These are phyloP conservation scores for Pestalotiopsis sp. DNA, from an alignment of 2,329 filamentous ascomycete species.

Conservation along the genomic window DNA sequence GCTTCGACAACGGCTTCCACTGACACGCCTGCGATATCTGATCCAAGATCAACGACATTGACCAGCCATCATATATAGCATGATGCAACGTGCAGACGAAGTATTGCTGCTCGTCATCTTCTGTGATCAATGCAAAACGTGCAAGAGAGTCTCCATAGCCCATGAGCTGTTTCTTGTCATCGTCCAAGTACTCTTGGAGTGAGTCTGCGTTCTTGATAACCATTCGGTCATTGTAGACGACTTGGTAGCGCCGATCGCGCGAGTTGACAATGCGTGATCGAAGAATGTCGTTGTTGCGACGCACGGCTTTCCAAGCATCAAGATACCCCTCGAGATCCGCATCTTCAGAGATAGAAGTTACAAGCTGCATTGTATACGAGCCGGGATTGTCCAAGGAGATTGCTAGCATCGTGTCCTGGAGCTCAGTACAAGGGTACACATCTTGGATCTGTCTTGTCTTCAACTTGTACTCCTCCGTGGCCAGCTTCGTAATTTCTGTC, in stretches of 20 bases:
- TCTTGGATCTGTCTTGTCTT: conserved; percentile 4
- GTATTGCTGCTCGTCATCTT: conserved; percentile 2
- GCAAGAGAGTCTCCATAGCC: conserved; percentile 4
- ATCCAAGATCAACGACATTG: conserved; percentile 4
- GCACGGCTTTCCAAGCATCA: conserved; percentile 10
- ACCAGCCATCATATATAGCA: conserved; percentile 88
- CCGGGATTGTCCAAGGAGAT: not conserved
- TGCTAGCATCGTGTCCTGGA: conserved; percentile 9
- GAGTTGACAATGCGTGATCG: conserved; percentile 5
- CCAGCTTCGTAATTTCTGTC: not conserved
- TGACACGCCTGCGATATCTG: conserved; percentile 2
- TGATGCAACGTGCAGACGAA: conserved; percentile 64
- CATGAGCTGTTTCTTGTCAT: conserved; percentile 4
- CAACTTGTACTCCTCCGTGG: conserved; percentile 8
- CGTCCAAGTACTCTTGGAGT: conserved; percentile 4
- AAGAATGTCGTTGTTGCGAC: conserved; percentile 3
- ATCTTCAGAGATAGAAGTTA: conserved; percentile 8
- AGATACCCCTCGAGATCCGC: conserved; percentile 2
- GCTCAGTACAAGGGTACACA: conserved; percentile 8
- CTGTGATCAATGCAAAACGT: conserved; percentile 5
- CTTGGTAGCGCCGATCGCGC: conserved; percentile 2
- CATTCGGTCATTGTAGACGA: conserved; percentile 9
- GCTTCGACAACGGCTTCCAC: conserved; percentile 1
- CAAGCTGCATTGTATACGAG: conserved; percentile 7
- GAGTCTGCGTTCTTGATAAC: conserved; percentile 6